Conservation (phyloP, 768 basidiomycete species). For the Naganishia friedmannii region DNA sequence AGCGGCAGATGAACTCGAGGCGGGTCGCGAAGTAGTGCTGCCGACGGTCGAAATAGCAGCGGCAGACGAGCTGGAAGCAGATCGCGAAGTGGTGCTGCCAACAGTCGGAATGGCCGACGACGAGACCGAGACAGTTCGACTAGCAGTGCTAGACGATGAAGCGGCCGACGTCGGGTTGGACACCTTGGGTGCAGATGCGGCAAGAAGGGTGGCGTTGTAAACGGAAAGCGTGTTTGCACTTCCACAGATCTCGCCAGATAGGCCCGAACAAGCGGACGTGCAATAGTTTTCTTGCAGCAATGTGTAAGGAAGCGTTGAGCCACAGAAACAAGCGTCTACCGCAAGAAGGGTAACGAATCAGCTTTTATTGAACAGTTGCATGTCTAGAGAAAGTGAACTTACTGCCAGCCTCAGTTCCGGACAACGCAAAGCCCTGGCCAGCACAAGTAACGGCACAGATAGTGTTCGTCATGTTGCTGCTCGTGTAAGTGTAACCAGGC, state of each 20-base stretch:
- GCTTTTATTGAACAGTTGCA: conserved; percentile 32
- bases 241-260: conserved; percentile 35
- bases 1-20: too few species aligned
- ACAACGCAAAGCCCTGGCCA: conserved; percentile 21
- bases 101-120: background rate
- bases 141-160: conserved; percentile 2
- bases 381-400: conserved; percentile 23
- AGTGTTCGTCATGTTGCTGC: conserved; percentile 35
- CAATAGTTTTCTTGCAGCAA: conserved; percentile 36
- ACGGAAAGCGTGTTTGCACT: conserved; percentile 31
- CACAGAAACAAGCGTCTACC: conserved; percentile 38
- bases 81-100: background rate
- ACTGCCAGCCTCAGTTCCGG: conserved; percentile 32
- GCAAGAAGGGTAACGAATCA: conserved; percentile 21
- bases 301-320: conserved; percentile 30
- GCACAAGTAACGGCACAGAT: conserved; percentile 22
- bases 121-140: conserved; percentile 1
- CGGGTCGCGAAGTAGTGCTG: background rate
- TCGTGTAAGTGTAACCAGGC: conserved; percentile 34
- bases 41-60: background rate
- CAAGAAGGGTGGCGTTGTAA: conserved; percentile 27
- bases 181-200: conserved; percentile 3
- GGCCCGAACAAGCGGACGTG: conserved; percentile 35
- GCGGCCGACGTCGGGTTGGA: background rate
- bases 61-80: too few species aligned